phyloP scores from a whole-genome alignment of 306 rosid genomes.

The Hippophae rhamnoides region DNA sequence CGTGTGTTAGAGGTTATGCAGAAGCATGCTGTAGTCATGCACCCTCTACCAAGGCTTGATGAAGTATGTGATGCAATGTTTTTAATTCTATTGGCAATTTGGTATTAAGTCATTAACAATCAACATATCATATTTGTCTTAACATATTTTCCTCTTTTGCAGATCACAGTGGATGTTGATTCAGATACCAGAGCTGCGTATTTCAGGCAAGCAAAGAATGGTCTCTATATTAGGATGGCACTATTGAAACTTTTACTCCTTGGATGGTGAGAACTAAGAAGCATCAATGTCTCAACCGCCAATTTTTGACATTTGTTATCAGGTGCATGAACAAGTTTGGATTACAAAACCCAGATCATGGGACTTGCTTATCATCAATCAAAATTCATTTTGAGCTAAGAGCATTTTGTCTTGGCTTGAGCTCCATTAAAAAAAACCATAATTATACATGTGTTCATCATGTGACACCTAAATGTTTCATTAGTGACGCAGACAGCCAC shows the following conservation, averaged over 20 bases:
- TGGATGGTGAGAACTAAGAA: constrained; percentile 43
- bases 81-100: not conserved
- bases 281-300: not conserved
- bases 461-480: too few species aligned
- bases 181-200: constrained; percentile 68
- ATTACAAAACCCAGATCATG: too few species aligned
- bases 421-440: too few species aligned
- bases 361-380: too few species aligned
- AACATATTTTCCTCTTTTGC: constrained; percentile 9
- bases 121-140: not conserved
- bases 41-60: constrained; percentile 91
- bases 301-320: not conserved
- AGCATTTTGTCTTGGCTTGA: too few species aligned
- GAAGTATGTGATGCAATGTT: constrained; percentile 27
- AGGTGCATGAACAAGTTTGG: not conserved
- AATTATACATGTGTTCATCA: too few species aligned
- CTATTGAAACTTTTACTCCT: constrained; percentile 69
- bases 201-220: constrained; percentile 83
- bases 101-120: not conserved
- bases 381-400: too few species aligned
- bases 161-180: constrained; percentile 74
- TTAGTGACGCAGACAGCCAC: too few species aligned
- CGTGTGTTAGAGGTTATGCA: constrained; percentile 56
- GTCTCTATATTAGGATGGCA: constrained; percentile 78
- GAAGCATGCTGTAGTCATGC: constrained; percentile 77